Base-by-base conservation (phyloP, 1,284 basidiomycete species). In the Heterobasidion parviporum region DNA sequence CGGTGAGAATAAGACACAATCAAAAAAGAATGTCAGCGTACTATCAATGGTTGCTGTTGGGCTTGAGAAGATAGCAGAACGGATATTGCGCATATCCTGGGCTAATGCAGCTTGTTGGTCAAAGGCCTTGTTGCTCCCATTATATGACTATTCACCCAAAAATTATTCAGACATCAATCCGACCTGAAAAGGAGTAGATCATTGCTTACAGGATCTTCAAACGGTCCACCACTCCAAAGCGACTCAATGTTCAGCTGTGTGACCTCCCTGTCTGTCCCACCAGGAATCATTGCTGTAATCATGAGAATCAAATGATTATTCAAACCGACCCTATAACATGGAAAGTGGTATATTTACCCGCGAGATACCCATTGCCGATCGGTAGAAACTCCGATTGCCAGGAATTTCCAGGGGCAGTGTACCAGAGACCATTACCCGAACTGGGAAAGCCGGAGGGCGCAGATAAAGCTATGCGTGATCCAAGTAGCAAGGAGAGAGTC, bases 391-490 rank as follows among this genome's bases (percentile, higher is more conserved):
- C 76, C 46, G 71, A 72, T 0, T 74, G 70, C 87, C 87, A 89
- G 35, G 75, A 64, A 0, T 62, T 64, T 0, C 78, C 85, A 0
- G 79, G 75, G 8, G 72, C 59, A 8, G 68, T 77, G 62, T 82
- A 89, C 87, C 87, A 89, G 20, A 89, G 68, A 2, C 81, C 85
- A 66, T 89, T 89, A 12, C 87, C 87, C n/a, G 81, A 81, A 3
- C 70, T 61, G 1, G 87, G 87, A 63, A 89, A 87, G 8, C 74
- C 76, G 10, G 75, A 57, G 33, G 83, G 82, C 8, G 74, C 68
- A 20, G 65, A 60, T 16, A 32, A 8, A 15, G 34, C 54, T 14
- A 14, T 20, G 15, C 20, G 33, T 10, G 47, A 34, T 9, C 54
- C 54, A n/a, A 36, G 10, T 9, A 54, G 44, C 32, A 48, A 35